phyloP scores from a whole-genome alignment of 306 rosid genomes.

The Oxytropis ochrocephala region DNA sequence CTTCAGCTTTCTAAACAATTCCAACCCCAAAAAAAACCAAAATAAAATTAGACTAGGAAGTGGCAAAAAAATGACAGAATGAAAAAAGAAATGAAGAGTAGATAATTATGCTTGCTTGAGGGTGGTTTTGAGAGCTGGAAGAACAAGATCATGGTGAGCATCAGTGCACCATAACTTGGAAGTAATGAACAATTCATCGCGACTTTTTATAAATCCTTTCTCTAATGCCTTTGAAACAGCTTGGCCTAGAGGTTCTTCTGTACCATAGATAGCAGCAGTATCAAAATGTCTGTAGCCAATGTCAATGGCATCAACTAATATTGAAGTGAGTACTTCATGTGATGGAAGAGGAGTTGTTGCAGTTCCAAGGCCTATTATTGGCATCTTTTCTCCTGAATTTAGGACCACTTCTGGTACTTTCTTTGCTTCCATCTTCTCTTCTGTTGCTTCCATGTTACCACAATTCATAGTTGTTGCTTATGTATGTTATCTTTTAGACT shows the following conservation, averaged over 20 bases:
- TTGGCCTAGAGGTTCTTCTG: too few relatives aligned
- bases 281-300: not conserved
- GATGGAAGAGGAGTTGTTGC: not conserved
- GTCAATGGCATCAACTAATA: not conserved
- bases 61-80: not conserved
- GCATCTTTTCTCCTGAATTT: not conserved
- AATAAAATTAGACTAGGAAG: not conserved
- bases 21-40: not conserved
- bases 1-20: constrained; percentile 6
- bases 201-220: constrained; percentile 21
- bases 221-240: not conserved
- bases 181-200: constrained; percentile 35
- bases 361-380: not conserved
- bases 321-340: not conserved
- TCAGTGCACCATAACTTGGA: constrained; percentile 18
- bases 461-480: too few relatives aligned
- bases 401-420: not conserved
- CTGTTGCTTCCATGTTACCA: too few relatives aligned
- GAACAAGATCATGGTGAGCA: constrained; percentile 34
- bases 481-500: too few relatives aligned
- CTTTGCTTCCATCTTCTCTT: not conserved
- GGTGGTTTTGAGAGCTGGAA: constrained; percentile 31
- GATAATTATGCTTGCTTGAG: constrained; percentile 14
- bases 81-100: too few relatives aligned
- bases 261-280: not conserved